phyloP scores from a whole-genome alignment of 1,284 basidiomycete genomes.

The Cerioporus squamosus region DNA sequence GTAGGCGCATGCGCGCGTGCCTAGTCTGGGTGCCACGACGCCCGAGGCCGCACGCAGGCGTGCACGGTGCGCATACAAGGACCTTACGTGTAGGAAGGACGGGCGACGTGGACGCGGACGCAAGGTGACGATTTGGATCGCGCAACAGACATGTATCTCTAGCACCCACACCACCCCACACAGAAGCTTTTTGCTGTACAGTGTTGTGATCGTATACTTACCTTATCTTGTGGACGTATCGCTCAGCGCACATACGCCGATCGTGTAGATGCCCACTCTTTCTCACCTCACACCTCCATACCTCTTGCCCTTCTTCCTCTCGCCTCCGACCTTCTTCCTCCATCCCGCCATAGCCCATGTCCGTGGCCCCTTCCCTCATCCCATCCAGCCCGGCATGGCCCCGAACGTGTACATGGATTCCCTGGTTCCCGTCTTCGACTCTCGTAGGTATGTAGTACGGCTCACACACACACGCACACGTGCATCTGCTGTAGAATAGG shows the following conservation, averaged over 20 bases:
- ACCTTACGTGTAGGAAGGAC: no score
- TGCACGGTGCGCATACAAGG: neutral
- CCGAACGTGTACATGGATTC: no score
- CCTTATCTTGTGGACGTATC: conserved; percentile 2
- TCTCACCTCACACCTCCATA: no score
- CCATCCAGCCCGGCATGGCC: no score
- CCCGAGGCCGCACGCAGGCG: neutral
- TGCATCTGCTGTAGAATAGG: no score
- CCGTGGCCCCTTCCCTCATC: no score
- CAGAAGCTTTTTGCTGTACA: neutral
- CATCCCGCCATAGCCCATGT: no score
- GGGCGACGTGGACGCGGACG: no score
- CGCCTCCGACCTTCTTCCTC: neutral
- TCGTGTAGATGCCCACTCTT: neutral
- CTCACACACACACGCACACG: no score
- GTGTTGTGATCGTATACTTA: conserved; percentile 1
- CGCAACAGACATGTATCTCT: neutral
- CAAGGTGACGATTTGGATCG: no score
- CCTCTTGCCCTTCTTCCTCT: neutral
- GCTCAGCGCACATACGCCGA: neutral
- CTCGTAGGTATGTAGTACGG: no score
- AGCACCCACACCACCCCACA: neutral
- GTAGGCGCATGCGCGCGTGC: neutral
- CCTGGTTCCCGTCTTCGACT: no score
- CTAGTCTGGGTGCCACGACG: neutral